Base-by-base conservation (phyloP, 208 protist species). In the Wallacemonas sp. region DNA sequence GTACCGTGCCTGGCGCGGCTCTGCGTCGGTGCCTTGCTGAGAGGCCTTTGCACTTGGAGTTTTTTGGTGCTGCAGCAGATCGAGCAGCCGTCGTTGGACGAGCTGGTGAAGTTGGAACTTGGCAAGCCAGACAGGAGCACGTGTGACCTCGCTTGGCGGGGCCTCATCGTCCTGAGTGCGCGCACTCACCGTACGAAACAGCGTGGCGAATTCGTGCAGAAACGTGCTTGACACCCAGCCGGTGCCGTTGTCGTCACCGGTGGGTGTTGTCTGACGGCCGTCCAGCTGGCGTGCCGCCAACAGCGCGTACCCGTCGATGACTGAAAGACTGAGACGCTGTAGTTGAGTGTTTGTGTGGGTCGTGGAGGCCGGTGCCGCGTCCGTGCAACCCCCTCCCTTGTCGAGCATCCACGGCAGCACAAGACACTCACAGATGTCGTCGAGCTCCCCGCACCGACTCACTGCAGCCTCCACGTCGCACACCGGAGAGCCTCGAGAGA, bases 81-180 rank as follows among this genome's bases (percentile, higher is more conserved):
- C 54, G 42, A 80, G 39, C 36, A 72, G 13, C 58, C 66, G 57
- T 15, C 53, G 26, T 29, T 80, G 74, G 13, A 52, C 53, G 24
- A 58, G 61, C 13, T 69, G 46, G 12, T 57, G 66, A 30, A 78
- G 46, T 41, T 78, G 73, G 19, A 78, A 67, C 3, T 41, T 58
- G 10, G 66, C 55, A 21, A 78, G 73, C 57, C 9, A 19, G n/a
- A n/a, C n/a, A n/a, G n/a, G n/a, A n/a, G n/a, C n/a, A n/a, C n/a
- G n/a, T n/a, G n/a, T n/a, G n/a, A n/a, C n/a, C n/a, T n/a, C n/a
- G n/a, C n/a, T n/a, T n/a, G n/a, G n/a, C n/a, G n/a, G n/a, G n/a
- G n/a, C n/a, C n/a, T n/a, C n/a, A n/a, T n/a, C n/a, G n/a, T n/a
- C n/a, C n/a, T n/a, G n/a, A n/a, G n/a, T n/a, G n/a, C n/a, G n/a